Evolutionary conservation across 2,329 filamentous ascomycete species (phyloP).

Genomic region (Verticillium isaacii): DNA sequence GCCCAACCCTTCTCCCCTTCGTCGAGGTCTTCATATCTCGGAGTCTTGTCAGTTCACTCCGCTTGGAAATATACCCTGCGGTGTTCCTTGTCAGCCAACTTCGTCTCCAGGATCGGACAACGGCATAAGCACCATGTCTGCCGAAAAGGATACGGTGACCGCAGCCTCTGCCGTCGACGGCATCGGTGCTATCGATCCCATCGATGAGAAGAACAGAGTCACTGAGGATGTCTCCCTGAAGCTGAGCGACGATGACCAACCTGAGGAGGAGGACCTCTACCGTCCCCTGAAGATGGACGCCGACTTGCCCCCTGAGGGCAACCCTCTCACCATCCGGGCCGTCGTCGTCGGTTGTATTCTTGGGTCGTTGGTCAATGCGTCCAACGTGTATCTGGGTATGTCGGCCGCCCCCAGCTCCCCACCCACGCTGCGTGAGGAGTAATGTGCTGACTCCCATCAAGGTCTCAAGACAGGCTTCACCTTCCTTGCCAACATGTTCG

Average conservation of each 20-base stretch:
- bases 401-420: not conserved
- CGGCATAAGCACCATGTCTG: not conserved
- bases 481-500: conserved; percentile 42
- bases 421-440: not conserved
- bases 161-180: not conserved
- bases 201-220: not conserved
- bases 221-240: conserved; percentile 9
- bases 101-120: not conserved
- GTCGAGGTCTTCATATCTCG: not conserved
- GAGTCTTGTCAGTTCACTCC: not conserved
- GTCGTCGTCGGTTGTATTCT: conserved; percentile 49
- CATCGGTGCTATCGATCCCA: not conserved
- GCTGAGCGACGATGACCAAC: conserved; percentile 19
- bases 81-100: not conserved
- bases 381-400: conserved; percentile 56
- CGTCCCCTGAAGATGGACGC: conserved; percentile 31
- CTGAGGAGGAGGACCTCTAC: conserved; percentile 33
- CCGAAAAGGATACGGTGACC: not conserved
- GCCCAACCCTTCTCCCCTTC: not conserved
- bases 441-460: conserved; percentile 11
- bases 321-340: conserved; percentile 51
- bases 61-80: not conserved
- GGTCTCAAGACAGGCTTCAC: conserved; percentile 48
- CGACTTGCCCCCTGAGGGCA: conserved; percentile 31
- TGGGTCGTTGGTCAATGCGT: conserved; percentile 56